Percentiles rank a stretch among this genome's conserved stretches.
These are phyloP conservation scores for Hemisphaericaspora subhashii DNA, from an alignment of 1,139 yeast species.

Conservation along the genomic window DNA sequence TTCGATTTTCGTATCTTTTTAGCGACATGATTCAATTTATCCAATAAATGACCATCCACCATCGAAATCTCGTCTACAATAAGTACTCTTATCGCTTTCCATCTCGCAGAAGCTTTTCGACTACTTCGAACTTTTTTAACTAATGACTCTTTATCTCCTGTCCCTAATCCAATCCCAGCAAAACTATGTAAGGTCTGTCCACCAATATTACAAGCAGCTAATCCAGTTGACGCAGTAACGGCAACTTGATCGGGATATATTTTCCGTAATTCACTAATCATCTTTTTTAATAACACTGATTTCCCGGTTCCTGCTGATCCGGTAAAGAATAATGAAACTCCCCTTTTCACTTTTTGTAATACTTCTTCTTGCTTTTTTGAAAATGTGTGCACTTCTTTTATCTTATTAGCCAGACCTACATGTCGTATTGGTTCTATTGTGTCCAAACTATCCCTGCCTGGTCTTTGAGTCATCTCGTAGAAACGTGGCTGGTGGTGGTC, in stretches of 20 bases:
- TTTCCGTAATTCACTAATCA: constrained; percentile 59
- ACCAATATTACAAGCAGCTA: constrained; percentile 90
- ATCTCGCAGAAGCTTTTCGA: constrained; percentile 53
- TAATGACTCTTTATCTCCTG: constrained; percentile 34
- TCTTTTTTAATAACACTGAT: constrained; percentile 69
- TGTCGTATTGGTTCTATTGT: constrained; percentile 11
- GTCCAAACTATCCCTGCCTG: too few species aligned
- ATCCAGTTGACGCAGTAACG: constrained; percentile 89
- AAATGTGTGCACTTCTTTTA: constrained; percentile 33
- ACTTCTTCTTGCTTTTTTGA: constrained; percentile 45
- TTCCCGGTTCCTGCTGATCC: constrained; percentile 98
- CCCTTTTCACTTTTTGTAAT: constrained; percentile 33
- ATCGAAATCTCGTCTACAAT: constrained; percentile 87
- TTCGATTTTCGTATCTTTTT: constrained; percentile 48
- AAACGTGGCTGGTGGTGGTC: too few species aligned
- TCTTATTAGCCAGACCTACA: neutral
- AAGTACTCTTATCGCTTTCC: constrained; percentile 64
- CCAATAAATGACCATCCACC: constrained; percentile 77
- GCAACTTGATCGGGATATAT: constrained; percentile 61
- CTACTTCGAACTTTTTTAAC: constrained; percentile 57
- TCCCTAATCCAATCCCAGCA: constrained; percentile 83
- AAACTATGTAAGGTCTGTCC: constrained; percentile 85
- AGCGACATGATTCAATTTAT: constrained; percentile 69
- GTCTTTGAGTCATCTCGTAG: too few species aligned
- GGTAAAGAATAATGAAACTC: constrained; percentile 73